Evolutionary conservation across 768 basidiomycete species (phyloP), one percentile per base, ranked within the genome.

Genomic region (Kwoniella sp.): DNA sequence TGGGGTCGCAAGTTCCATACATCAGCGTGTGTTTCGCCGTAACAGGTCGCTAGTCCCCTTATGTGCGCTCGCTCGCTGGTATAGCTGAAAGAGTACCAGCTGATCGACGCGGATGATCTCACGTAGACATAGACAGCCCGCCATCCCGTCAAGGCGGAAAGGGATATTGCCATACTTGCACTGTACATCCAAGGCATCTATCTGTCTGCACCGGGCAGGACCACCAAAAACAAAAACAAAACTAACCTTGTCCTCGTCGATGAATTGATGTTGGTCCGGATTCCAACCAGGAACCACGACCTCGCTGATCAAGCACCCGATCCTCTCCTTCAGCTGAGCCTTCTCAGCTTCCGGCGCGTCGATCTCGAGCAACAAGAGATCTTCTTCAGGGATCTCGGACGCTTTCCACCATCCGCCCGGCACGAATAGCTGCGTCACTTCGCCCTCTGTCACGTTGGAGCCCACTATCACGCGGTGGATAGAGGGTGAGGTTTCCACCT

Each of bases 271-370:
- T 50, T 78, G 76, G 13, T 73, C 74, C n/a, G 70, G 65, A 23
- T 56, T 70, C 76, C 76, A 78, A 38, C 75, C 86, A 0, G 86
- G 86, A 12, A 86, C 83, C n/a, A 87, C 86, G 4, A 87, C 84
- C 78, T 87, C 86, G 20, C 84, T 85, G 67, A 88, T 86, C 60
- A 88, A 75, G 67, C 86, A 86, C 4, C 86, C 84, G 0, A 80
- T 79, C 34, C 41, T 62, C 51, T 81, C 73, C 63, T 71, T 63
- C 37, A 82, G 75, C 17, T 45, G 65, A 15, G 61, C 63, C 12
- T 55, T 38, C 12, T 53, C 30, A 9, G 63, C 53, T 28, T 56
- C 64, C 17, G 61, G 61, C 4, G 48, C 41, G 54, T 67, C 62
- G 38, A 41, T 41, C 9, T 20, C 17, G 4, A 68, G 45, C 7